phyloP scores from a whole-genome alignment of 2,329 filamentous ascomycete genomes.

The Phaeosphaeriaceae sp. region DNA sequence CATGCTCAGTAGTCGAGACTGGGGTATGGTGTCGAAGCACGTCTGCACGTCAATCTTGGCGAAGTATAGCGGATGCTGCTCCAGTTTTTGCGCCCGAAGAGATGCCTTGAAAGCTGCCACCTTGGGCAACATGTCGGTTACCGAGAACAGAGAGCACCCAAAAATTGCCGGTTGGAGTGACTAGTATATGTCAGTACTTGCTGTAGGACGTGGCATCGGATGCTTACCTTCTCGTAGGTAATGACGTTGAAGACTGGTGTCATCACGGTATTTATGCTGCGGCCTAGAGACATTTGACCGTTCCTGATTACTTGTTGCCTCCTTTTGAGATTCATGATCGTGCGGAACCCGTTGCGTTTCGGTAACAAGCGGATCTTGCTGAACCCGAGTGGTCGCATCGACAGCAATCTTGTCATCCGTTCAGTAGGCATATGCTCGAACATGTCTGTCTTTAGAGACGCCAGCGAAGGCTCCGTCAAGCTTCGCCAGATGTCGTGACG shows the following conservation, averaged over 20 bases:
- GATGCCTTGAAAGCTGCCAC: conserved; percentile 73
- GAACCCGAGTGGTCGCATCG: conserved; percentile 73
- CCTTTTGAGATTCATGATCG: conserved; percentile 86
- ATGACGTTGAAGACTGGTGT: conserved; percentile 78
- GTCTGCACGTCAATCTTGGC: conserved; percentile 91
- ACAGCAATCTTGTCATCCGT: conserved; percentile 65
- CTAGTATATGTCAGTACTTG: conserved; percentile 28
- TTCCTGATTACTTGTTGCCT: conserved; percentile 63
- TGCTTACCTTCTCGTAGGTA: conserved; percentile 75
- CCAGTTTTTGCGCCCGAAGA: conserved; percentile 49
- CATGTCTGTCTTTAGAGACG: conserved; percentile 72
- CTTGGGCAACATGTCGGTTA: conserved; percentile 78
- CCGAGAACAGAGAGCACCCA: conserved; percentile 82
- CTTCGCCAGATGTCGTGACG: conserved; percentile 90
- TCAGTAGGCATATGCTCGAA: conserved; percentile 76
- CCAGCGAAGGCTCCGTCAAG: conserved; percentile 76
- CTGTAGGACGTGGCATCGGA: neutral
- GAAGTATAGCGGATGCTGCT: conserved; percentile 71
- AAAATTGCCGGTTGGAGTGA: conserved; percentile 62
- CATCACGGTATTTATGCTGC: conserved; percentile 75
- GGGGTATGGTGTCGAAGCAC: conserved; percentile 95
- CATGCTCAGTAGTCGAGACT: conserved; percentile 73
- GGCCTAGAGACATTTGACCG: conserved; percentile 64
- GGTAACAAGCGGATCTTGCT: conserved; percentile 83
- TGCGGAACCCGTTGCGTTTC: conserved; percentile 77